These are phyloP conservation scores for Diversispora epigaea DNA, from an alignment of 192 early-diverging fungal species.

Conservation along the genomic window DNA sequence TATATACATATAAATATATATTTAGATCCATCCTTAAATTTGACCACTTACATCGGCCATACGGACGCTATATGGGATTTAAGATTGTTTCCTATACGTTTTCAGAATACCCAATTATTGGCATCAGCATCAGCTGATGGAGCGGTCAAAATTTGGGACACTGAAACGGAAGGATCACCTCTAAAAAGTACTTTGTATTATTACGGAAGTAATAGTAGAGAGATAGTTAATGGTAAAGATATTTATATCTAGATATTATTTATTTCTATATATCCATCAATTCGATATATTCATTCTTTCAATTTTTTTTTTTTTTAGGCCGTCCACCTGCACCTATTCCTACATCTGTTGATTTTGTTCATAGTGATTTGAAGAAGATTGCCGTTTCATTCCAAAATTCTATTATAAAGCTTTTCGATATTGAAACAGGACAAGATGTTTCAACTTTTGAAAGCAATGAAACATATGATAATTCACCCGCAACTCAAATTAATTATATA, in stretches of 20 bases:
- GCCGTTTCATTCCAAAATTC: slow-evolving; percentile 66
- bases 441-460: slow-evolving; percentile 56
- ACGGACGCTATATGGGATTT: slow-evolving; percentile 87
- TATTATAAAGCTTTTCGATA: slow-evolving; percentile 70
- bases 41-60: slow-evolving; percentile 71
- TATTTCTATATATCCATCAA: background rate
- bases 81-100: slow-evolving; percentile 59
- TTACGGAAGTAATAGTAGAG: slow-evolving; percentile 36
- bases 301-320: background rate
- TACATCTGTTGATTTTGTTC: slow-evolving; percentile 70
- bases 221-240: slow-evolving; percentile 16
- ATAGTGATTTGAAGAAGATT: slow-evolving; percentile 55
- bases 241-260: background rate
- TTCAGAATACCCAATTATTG: slow-evolving; percentile 52
- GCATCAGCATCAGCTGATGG: slow-evolving; percentile 80
- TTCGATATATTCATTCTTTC: background rate
- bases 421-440: slow-evolving; percentile 67
- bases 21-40: slow-evolving; percentile 51
- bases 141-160: slow-evolving; percentile 80
- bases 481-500: slow-evolving; percentile 78
- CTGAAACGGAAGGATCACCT: slow-evolving; percentile 42
- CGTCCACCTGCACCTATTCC: slow-evolving; percentile 47
- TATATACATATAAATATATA: background rate
- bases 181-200: slow-evolving; percentile 52
- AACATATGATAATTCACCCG: slow-evolving; percentile 60